phyloP scores from a whole-genome alignment of 2,329 filamentous ascomycete genomes.

The Penicillium expansum region DNA sequence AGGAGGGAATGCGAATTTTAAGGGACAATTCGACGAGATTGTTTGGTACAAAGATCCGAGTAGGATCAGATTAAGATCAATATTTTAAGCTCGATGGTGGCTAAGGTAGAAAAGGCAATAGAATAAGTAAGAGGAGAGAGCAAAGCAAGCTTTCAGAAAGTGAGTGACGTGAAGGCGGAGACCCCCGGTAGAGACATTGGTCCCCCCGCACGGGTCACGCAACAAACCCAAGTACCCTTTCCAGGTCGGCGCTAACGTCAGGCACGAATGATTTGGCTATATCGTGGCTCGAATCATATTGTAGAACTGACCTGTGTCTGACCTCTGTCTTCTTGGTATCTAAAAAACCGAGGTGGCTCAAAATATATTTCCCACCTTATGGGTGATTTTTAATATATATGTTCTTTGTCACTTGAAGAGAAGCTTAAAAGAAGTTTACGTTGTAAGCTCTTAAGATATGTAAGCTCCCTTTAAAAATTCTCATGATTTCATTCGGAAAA shows the following conservation, averaged over 20 bases:
- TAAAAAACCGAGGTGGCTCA: not conserved
- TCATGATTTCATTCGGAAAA: slow-evolving; percentile 1
- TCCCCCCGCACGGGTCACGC: slow-evolving; percentile 4
- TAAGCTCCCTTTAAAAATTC: not conserved
- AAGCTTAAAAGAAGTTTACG: too few species aligned
- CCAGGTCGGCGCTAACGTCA: slow-evolving; percentile 17
- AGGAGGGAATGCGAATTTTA: not conserved
- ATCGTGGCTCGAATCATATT: not conserved
- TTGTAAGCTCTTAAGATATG: not conserved
- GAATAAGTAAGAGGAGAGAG: not conserved
- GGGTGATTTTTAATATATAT: too few species aligned
- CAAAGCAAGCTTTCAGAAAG: slow-evolving; percentile 3
- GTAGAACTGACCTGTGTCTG: not conserved
- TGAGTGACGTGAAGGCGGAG: slow-evolving; percentile 18
- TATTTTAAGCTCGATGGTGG: not conserved
- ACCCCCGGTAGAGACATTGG: slow-evolving; percentile 10
- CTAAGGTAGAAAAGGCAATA: not conserved
- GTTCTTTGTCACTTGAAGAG: too few species aligned
- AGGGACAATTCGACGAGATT: not conserved
- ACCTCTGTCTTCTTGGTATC: not conserved
- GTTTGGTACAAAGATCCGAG: too few species aligned
- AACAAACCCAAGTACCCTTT: not conserved
- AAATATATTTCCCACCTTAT: too few species aligned
- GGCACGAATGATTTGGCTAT: slow-evolving; percentile 11
- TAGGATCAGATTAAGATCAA: not conserved